These are phyloP conservation scores for Puccinia triticina DNA, from an alignment of 1,284 basidiomycete genomes.

Conservation along the genomic window DNA sequence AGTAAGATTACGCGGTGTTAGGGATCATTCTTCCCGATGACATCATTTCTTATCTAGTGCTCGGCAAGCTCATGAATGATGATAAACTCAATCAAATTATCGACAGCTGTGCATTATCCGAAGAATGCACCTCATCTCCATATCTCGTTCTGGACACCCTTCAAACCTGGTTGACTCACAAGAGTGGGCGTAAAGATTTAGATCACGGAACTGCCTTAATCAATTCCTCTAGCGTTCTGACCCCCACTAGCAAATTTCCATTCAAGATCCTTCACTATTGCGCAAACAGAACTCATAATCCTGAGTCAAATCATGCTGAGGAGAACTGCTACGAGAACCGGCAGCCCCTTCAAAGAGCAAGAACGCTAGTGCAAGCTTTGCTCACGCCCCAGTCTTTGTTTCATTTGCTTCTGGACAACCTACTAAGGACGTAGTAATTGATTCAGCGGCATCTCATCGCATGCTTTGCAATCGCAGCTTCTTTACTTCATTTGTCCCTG, in stretches of 20 bases:
- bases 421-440: no score
- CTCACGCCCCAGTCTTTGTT: not conserved
- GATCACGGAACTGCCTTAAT: not conserved
- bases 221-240: not conserved
- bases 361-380: not conserved
- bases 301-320: not conserved
- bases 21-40: not conserved
- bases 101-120: not conserved
- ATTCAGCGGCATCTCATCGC: no score
- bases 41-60: not conserved
- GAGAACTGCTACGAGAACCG: not conserved
- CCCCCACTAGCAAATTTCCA: not conserved
- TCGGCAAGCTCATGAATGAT: not conserved
- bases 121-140: not conserved
- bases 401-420: no score
- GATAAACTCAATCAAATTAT: not conserved
- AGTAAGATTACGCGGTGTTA: slow-evolving; percentile 69
- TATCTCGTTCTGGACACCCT: not conserved
- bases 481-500: no score
- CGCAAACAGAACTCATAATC: not conserved
- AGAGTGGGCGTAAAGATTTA: not conserved
- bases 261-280: not conserved
- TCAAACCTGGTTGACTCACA: no score
- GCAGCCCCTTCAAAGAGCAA: not conserved
- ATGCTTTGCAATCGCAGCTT: no score